phyloP scores from a whole-genome alignment of 169 alveolate genomes.

The Plasmodium coatneyi region DNA sequence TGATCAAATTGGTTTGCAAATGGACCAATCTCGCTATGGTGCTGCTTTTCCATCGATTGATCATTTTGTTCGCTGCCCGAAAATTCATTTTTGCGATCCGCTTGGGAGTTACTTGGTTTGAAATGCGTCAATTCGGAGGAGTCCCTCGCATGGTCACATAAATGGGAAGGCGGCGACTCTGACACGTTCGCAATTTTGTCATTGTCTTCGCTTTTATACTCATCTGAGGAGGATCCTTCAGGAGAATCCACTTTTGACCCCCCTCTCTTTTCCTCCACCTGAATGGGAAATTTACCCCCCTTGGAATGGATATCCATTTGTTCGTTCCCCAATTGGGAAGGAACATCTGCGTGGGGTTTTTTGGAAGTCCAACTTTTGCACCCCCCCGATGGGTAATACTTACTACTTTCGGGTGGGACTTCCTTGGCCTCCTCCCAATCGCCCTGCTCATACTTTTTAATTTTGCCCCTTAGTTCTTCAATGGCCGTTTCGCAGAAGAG shows the following conservation, averaged over 20 bases:
- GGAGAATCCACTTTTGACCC: not conserved
- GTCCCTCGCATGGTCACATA: not conserved
- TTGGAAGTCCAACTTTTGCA: not conserved
- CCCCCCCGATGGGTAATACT: not conserved
- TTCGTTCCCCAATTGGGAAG: not conserved
- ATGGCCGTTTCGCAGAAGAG: constrained; percentile 25
- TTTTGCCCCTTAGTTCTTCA: not conserved
- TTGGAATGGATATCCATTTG: not conserved
- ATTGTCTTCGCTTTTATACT: not conserved
- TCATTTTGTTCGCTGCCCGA: not conserved
- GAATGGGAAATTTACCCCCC: not conserved
- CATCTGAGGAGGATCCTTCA: not conserved
- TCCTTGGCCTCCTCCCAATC: not conserved
- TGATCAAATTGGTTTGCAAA: not conserved
- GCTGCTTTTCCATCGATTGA: not conserved
- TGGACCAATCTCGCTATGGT: not conserved
- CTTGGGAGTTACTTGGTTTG: not conserved
- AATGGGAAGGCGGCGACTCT: not conserved
- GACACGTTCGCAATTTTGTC: not conserved
- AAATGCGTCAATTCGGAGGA: not conserved
- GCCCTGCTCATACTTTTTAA: constrained; percentile 6
- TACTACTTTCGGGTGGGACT: not conserved
- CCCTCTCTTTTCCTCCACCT: not conserved
- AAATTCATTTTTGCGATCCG: not conserved
- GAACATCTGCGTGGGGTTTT: not conserved